Evolutionary conservation across 805 yeast genomes (phyloP), one percentile per base, ranked within the genome.

Genomic region (Sungouiozyma ichnusensis): DNA sequence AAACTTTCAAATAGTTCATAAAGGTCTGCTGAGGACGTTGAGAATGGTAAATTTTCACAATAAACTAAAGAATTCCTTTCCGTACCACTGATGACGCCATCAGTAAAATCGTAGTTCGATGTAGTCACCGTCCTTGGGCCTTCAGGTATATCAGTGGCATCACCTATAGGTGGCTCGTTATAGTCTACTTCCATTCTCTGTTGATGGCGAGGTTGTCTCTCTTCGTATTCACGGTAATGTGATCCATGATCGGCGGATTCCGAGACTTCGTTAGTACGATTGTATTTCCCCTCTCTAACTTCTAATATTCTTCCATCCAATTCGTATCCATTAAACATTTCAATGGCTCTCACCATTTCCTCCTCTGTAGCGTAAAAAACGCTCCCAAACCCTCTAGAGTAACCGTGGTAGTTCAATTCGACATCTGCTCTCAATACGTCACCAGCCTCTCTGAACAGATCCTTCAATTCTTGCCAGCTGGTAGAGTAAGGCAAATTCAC

Each of bases 391-490:
- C 97, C 97, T 4, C 80, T 69, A 7, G 94, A 77, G 55, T 80
- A 74, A 20, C 92, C 94, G 34, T 66, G 70, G 37, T 67, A 71
- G 50, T 77, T 82, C 40, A 68, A 60, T 57, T 76, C 75, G 24
- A 88, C 77, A 56, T 86, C 95, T 1, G 95, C 95, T 44, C 92
- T 78, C 19, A 74, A 68, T 13, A 88, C 83, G 42, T 69, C 74
- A 33, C 96, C 97, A 46, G 75, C 79, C 36, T 72, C 73, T 52
- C 83, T 73, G 72, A 88, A 85, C 50, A 87, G 63, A 57, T 87
- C 95, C 60, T 87, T 85, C 53, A 88, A 69, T 38, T 80, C 81
- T 59, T 81, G 86, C 94, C 95, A 85, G 48, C 75, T 77, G 37
- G 74, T 68, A 15, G 82, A 72, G 65, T 73, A 88, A 16, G 97